phyloP scores from a whole-genome alignment of 2,329 filamentous ascomycete genomes.

The Paradendryphiella salina region DNA sequence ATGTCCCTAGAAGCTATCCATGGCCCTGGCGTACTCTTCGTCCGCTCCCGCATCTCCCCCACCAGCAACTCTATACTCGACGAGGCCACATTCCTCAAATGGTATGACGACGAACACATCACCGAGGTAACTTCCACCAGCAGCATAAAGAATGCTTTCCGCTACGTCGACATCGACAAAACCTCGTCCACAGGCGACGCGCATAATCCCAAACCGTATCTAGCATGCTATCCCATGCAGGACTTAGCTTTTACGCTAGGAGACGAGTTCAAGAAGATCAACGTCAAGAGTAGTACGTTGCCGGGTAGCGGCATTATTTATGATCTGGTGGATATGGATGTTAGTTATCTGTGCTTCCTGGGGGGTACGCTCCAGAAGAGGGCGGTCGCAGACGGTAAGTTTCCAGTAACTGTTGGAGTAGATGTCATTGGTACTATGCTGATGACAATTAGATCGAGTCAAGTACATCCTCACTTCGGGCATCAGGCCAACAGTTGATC shows the following conservation, averaged over 20 bases:
- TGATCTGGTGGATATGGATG: constrained; percentile 40
- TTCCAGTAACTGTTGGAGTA: neutral
- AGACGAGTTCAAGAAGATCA: constrained; percentile 43
- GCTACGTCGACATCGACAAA: constrained; percentile 38
- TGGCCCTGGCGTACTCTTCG: constrained; percentile 21
- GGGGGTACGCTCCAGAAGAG: constrained; percentile 17
- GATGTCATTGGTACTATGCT: neutral
- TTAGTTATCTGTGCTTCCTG: constrained; percentile 27
- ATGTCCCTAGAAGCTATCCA: constrained; percentile 7
- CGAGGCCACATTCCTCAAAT: constrained; percentile 40
- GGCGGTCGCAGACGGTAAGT: neutral
- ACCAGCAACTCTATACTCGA: constrained; percentile 40
- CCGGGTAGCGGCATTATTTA: constrained; percentile 32
- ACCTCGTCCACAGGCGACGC: constrained; percentile 12
- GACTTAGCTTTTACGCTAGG: constrained; percentile 44
- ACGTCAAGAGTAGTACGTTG: constrained; percentile 39
- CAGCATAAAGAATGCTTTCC: constrained; percentile 42
- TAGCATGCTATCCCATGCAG: constrained; percentile 46
- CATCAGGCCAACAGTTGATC: constrained; percentile 19
- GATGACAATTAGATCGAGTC: constrained; percentile 10
- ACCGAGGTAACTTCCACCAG: constrained; percentile 43
- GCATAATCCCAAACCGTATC: constrained; percentile 36
- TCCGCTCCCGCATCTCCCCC: constrained; percentile 17
- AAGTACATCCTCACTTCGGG: constrained; percentile 24
- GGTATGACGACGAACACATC: constrained; percentile 50